Evolutionary conservation across 2,329 filamentous ascomycete species (phyloP), one percentile per base, ranked within the genome.

Genomic region (Cladosporium cucumerinum): DNA sequence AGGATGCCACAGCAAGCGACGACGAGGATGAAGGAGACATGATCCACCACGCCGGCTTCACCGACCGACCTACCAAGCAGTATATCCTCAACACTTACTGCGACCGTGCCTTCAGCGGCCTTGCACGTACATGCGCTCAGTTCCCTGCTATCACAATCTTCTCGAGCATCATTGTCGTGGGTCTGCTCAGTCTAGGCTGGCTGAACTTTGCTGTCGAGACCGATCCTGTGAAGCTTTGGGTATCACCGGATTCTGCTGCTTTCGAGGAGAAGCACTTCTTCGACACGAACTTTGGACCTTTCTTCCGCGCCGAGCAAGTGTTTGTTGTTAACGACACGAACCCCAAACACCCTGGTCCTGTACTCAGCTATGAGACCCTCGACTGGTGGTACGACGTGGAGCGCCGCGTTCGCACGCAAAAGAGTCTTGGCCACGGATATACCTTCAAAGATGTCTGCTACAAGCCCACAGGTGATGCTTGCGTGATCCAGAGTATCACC

Each of bases 381-480:
- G 81, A 84, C 28, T 99, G 95, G 95, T 98, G 94, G 95, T 91
- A 95, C 74, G 91, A 88, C 67, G 88, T 98, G 1, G 95, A 99
- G 76, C 86, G 87, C 70, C 88, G 89, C 57, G 87, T 98, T 39
- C 84, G 85, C 64, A 83, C 86, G 48, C 84, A 96, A 64, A 89
- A 89, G 74, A 92, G 93, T 2, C 75, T 85, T 16, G 82, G 87
- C 23, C 87, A 86, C 61, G 89, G 87, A 7, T 85, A 89, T 61
- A 89, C 85, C 0, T 82, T 99, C 3, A 82, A 92, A 28, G 91
- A 98, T 73, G 86, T 99, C 18, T 99, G 95, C 80, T 94, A 96
- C 79, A 97, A 97, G 75, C 96, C 96, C 1, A 92, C 90, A 0
- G 92, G 91, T 0, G 86, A 92, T 70, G 92, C 89, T 16, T 99